Evolutionary conservation across 2,329 filamentous ascomycete genomes (phyloP).

Genomic region (Verticillium longisporum): DNA sequence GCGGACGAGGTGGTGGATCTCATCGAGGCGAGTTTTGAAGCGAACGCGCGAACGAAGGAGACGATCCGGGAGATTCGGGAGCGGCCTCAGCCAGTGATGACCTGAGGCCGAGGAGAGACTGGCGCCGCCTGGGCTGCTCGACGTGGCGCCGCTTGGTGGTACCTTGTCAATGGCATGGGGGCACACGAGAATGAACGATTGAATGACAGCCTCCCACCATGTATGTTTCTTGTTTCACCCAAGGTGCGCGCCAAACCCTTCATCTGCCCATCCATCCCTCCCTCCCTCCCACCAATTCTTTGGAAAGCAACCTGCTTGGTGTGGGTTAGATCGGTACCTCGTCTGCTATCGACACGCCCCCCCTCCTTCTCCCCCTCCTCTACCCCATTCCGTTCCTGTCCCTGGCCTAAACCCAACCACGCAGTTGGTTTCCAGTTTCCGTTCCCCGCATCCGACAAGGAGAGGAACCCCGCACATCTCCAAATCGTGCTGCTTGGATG

Average conservation of each 20-base stretch:
- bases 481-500: not conserved
- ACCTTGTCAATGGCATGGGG: too few species aligned
- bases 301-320: too few species aligned
- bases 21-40: slow-evolving; percentile 57
- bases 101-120: not conserved
- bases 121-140: too few species aligned
- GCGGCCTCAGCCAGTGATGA: slow-evolving; percentile 34
- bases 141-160: too few species aligned
- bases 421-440: not conserved
- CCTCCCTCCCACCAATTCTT: too few species aligned
- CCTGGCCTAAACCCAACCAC: not conserved
- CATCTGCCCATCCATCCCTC: too few species aligned
- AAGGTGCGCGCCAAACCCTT: too few species aligned
- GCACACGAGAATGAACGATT: not conserved
- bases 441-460: not conserved
- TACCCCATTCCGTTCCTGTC: not conserved
- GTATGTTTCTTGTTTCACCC: not conserved
- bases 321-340: not conserved
- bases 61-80: slow-evolving; percentile 51
- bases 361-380: too few species aligned
- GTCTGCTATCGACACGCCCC: slow-evolving; percentile 6
- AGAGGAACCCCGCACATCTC: not conserved
- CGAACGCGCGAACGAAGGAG: slow-evolving; percentile 51
- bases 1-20: slow-evolving; percentile 55
- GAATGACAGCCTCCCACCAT: not conserved